These are phyloP conservation scores for Fusarium anthophilum DNA, from an alignment of 2,329 filamentous ascomycete genomes.

Conservation along the genomic window DNA sequence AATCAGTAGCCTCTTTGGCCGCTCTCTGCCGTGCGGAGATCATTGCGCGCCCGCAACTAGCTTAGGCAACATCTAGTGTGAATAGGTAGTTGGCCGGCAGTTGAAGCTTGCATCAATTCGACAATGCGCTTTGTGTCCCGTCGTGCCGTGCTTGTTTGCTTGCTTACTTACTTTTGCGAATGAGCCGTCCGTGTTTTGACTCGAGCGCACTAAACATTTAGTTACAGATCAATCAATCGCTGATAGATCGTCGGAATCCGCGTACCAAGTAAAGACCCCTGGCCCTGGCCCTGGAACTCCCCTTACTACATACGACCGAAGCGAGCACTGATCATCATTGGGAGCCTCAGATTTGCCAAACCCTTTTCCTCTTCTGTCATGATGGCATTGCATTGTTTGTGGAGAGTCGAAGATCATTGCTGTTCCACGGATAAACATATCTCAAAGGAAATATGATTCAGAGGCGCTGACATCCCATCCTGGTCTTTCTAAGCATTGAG, in stretches of 20 bases:
- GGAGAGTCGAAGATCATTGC: conserved; percentile 9
- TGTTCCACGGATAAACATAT: background rate
- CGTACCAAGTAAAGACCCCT: background rate
- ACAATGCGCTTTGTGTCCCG: background rate
- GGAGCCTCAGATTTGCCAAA: background rate
- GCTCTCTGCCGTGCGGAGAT: background rate
- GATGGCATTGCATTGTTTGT: conserved; percentile 23
- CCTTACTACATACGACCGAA: background rate
- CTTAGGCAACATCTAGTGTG: background rate
- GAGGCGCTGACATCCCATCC: background rate
- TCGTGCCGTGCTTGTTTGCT: background rate
- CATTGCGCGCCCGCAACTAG: background rate
- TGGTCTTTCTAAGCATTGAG: conserved; percentile 1
- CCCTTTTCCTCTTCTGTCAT: conserved; percentile 6
- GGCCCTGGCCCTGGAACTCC: background rate
- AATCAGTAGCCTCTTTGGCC: background rate
- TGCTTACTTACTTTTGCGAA: background rate
- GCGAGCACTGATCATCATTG: conserved; percentile 10
- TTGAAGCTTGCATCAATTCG: background rate
- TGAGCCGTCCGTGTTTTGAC: background rate
- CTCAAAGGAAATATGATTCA: background rate
- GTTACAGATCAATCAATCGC: background rate
- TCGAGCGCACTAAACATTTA: background rate
- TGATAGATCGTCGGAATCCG: background rate
- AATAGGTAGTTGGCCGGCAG: background rate